Evolutionary conservation across 2,329 filamentous ascomycete genomes (phyloP).

Genomic region (Colletotrichum gloeosporioides): DNA sequence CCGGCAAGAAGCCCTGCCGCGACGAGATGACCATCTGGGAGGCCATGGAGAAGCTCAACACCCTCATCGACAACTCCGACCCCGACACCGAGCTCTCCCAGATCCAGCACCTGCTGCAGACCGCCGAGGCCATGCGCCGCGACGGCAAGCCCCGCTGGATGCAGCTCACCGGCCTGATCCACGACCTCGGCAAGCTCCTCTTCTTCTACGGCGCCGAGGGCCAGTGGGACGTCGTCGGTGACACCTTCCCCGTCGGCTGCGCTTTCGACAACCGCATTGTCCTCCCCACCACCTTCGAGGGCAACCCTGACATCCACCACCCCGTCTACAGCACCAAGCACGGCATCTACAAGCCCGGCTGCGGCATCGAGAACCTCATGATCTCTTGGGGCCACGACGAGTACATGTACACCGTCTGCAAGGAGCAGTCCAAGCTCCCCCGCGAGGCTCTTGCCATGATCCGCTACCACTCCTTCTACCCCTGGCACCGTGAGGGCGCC

Average conservation of each 20-base stretch:
- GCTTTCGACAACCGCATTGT: constrained; percentile 79
- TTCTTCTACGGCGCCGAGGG: constrained; percentile 84
- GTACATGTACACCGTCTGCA: constrained; percentile 86
- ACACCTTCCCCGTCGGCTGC: constrained; percentile 82
- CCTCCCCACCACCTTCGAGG: constrained; percentile 77
- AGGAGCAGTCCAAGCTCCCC: constrained; percentile 80
- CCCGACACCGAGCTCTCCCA: constrained; percentile 87
- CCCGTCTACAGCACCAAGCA: constrained; percentile 76
- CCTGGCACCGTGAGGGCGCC: constrained; percentile 84
- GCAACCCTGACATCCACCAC: constrained; percentile 77
- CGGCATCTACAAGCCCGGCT: constrained; percentile 81
- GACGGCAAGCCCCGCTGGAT: constrained; percentile 86
- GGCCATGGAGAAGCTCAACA: constrained; percentile 92
- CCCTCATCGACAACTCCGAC: constrained; percentile 88
- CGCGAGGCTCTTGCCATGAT: constrained; percentile 90
- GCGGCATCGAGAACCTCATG: constrained; percentile 87
- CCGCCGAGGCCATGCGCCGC: constrained; percentile 85
- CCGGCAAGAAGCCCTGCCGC: constrained; percentile 62
- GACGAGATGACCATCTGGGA: constrained; percentile 87
- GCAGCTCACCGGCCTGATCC: constrained; percentile 78
- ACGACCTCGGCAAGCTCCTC: constrained; percentile 81
- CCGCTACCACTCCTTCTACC: constrained; percentile 90
- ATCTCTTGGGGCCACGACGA: constrained; percentile 91
- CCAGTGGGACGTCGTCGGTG: constrained; percentile 93
- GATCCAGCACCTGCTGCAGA: constrained; percentile 89